Evolutionary conservation across 768 basidiomycete species (phyloP).

Genomic region (Suillus americanus): DNA sequence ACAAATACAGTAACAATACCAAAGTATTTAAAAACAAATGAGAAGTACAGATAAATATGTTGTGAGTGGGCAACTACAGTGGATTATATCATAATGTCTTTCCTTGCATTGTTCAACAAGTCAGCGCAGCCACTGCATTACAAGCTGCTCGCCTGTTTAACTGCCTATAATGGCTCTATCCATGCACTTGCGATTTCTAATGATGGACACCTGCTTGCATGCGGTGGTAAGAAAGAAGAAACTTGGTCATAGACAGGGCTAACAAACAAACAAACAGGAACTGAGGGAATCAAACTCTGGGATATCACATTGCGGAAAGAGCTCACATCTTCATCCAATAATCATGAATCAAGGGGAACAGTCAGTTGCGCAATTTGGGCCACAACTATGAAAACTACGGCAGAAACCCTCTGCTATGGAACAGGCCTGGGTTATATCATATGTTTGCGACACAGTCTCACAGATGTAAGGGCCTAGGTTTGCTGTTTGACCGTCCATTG

Average conservation of each 20-base stretch:
- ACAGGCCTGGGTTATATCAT: neutral
- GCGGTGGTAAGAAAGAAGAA: slow-evolving; percentile 3
- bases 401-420: slow-evolving; percentile 12
- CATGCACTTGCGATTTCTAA: slow-evolving; percentile 7
- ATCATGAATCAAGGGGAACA: neutral
- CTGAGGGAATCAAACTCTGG: slow-evolving; percentile 9
- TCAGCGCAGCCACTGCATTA: neutral
- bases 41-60: neutral
- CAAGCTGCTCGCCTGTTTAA: neutral
- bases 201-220: neutral
- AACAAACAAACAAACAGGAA: slow-evolving; percentile 4
- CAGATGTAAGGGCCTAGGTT: too few species aligned
- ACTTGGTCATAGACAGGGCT: neutral
- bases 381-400: neutral
- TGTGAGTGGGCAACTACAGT: slow-evolving; percentile 1
- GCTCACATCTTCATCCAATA: neutral
- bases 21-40: neutral
- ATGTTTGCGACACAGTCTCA: too few species aligned
- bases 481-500: too few species aligned
- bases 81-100: neutral
- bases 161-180: neutral
- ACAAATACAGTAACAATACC: neutral
- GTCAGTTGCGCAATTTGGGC: slow-evolving; percentile 9
- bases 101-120: neutral
- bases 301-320: neutral